Base-by-base conservation (phyloP, 2,329 filamentous ascomycete genomes). In the Fusarium sp. region DNA sequence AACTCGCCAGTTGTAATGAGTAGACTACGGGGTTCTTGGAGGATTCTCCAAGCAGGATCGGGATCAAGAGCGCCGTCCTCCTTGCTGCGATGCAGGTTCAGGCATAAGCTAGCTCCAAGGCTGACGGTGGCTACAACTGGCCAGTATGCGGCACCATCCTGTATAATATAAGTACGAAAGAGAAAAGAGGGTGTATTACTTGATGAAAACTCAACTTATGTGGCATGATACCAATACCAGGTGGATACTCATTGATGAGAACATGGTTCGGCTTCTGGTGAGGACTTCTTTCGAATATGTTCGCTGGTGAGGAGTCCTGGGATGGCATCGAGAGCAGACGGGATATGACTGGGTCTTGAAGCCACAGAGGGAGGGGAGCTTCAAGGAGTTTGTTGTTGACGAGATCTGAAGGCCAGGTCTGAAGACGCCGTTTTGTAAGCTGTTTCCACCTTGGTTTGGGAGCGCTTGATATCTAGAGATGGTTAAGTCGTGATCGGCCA, bases 171-270 rank as follows among this genome's bases (percentile, higher is more conserved):
- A 83, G 82, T 77, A 79, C 80, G 44, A 44, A 38, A 63, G 54
- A 60, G 58, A 50, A 57, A 65, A 48, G 28, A 41, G 44, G 54
- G 63, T 47, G 53, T 38, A 57, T 70, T 55, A 62, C 70, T 55
- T 71, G 65, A 66, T 74, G 60, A 79, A 68, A 77, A 83, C 81
- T 82, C 78, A 83, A 81, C 85, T 98, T 96, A 81, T 98, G 96
- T 53, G 95, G 92, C 94, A 98, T 97, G 75, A 98, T 98, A n/a
- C 96, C 96, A 72, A 98, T 90, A 5, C 94, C 94, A 0, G 94
- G 90, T 3, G 88, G 87, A 81, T 98, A 99, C 81, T 98, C 95
- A 79, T 99, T 99, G 76, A 98, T 91, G 42, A 98, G 87, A 51
- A 97, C 94, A 83, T 98, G 96, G 78, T 98, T 99, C 6, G 96